Evolutionary conservation across 2,329 filamentous ascomycete genomes (phyloP).

Genomic region (Penicillium expansum): DNA sequence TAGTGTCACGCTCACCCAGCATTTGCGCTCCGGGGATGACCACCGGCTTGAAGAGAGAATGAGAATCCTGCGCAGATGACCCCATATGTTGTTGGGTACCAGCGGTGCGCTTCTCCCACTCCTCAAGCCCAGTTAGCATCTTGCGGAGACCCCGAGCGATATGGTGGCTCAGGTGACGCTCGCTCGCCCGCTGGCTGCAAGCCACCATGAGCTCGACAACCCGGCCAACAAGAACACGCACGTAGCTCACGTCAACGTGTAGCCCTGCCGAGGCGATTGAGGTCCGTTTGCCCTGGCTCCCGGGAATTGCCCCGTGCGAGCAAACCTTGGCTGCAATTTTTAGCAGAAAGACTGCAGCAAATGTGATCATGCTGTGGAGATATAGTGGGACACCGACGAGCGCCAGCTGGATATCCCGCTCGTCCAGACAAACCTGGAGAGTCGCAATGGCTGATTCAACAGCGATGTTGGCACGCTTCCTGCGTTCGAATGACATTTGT

Average conservation of each 20-base stretch:
- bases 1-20: slow-evolving; percentile 37
- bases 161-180: slow-evolving; percentile 42
- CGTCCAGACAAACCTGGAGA: slow-evolving; percentile 43
- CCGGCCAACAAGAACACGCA: slow-evolving; percentile 35
- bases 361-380: slow-evolving; percentile 49
- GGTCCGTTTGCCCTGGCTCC: slow-evolving; percentile 36
- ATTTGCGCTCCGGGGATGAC: slow-evolving; percentile 38
- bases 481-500: slow-evolving; percentile 45
- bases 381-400: slow-evolving; percentile 47
- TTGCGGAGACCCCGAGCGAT: slow-evolving; percentile 40
- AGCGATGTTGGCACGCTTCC: slow-evolving; percentile 45
- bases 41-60: slow-evolving; percentile 38
- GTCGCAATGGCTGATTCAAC: slow-evolving; percentile 45
- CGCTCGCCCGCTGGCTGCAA: slow-evolving; percentile 39
- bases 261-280: slow-evolving; percentile 40
- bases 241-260: slow-evolving; percentile 35
- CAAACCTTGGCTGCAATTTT: slow-evolving; percentile 45
- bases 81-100: slow-evolving; percentile 22
- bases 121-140: slow-evolving; percentile 41
- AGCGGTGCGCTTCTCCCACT: slow-evolving; percentile 39
- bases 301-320: slow-evolving; percentile 31
- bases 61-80: slow-evolving; percentile 24
- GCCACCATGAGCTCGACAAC: slow-evolving; percentile 41
- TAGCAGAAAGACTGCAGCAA: slow-evolving; percentile 47
- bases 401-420: slow-evolving; percentile 43